phyloP scores from a whole-genome alignment of 176 grass and related monocot species.

The Dactylis glomerata region DNA sequence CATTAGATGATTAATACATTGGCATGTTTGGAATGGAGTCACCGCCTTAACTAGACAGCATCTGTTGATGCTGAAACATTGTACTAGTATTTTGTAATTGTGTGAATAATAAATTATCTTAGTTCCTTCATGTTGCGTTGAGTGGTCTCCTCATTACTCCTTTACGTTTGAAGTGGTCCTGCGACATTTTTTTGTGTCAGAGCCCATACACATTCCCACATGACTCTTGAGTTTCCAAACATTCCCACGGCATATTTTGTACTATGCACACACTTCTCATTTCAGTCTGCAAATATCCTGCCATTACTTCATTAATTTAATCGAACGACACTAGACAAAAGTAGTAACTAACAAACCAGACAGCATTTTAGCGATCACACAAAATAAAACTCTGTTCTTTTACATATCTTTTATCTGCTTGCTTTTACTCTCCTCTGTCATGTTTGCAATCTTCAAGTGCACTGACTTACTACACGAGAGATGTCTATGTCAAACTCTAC shows the following conservation, averaged over 20 bases:
- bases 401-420: not conserved
- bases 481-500: not conserved
- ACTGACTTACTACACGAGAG: too few species aligned
- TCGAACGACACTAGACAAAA: not conserved
- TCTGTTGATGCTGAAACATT: not conserved
- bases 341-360: not conserved
- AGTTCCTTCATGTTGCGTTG: slow-evolving; percentile 25
- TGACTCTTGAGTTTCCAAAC: not conserved
- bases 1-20: slow-evolving; percentile 20
- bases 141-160: not conserved
- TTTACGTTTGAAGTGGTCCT: slow-evolving; percentile 8
- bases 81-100: not conserved
- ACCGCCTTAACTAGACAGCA: not conserved
- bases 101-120: slow-evolving; percentile 6
- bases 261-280: not conserved
- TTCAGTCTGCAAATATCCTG: not conserved
- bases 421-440: not conserved
- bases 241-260: not conserved
- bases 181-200: slow-evolving; percentile 12
- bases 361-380: not conserved
- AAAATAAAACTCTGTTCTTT: not conserved
- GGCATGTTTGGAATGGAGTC: not conserved
- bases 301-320: slow-evolving; percentile 6
- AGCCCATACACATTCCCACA: not conserved
- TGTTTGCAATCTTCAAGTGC: not conserved